Base-by-base conservation (phyloP, 2,329 filamentous ascomycete genomes). In the Dothistroma septosporum region DNA sequence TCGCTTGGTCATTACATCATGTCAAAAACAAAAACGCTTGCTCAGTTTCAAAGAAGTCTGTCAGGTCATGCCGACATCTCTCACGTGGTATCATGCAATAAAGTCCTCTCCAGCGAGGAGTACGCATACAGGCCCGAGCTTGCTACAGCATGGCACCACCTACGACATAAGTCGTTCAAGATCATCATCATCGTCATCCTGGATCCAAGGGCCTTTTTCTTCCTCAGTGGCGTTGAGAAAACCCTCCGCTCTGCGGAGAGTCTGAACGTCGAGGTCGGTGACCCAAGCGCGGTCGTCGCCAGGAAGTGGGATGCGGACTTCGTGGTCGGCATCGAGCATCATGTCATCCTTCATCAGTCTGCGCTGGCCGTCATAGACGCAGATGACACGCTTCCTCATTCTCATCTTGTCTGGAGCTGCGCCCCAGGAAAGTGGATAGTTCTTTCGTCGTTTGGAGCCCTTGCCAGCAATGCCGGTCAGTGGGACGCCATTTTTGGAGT, bases 311-410 rank as follows among this genome's bases (percentile, higher is more conserved):
- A 96, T 82, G 72, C 93, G 91, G 41, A 97, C 91, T 77, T 99
- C 94, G 71, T 94, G 92, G 69, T 96, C 92, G 16, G 90, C 92
- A 68, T 92, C 91, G 54, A 99, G 87, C 92, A 97, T 96, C 91
- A 97, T 94, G 77, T 99, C 94, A 73, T 99, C 94, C 80, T 97
- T 97, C 84, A 90, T 94, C 54, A 99, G 83, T 47, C 58, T 87
- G 57, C 92, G 87, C 16, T 83, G 83, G 0, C 94, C 94, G 72
- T 97, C 92, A 71, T 95, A 99, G 21, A 96, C 90, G 65, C 91
- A 91, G 70, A 97, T 82, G 58, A 97, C 91, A 31, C 94, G 90
- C 85, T 97, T 97, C 85, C 95, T 97, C 86, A 96, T 95, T 73
- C 90, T 95, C 91, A 97, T 96, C 80, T 94, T 92, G 70, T 91